Conservation (phyloP, 768 basidiomycete species). For the Trametopsis cervina region DNA sequence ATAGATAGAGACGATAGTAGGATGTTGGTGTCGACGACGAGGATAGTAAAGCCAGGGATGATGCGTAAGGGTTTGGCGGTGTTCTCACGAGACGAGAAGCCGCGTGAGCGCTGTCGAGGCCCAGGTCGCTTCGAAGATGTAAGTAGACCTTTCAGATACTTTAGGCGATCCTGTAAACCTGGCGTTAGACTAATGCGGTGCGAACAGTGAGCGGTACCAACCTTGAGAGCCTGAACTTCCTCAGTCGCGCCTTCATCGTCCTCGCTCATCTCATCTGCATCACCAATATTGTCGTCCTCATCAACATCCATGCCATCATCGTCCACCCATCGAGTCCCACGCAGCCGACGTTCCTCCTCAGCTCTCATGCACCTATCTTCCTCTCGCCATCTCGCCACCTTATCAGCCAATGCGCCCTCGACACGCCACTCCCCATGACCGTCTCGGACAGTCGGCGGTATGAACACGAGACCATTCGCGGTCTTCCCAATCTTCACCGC, state of each 20-base stretch:
- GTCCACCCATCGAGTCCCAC: conserved; percentile 47
- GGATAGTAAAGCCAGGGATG: conserved; percentile 79
- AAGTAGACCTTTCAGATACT: conserved; percentile 67
- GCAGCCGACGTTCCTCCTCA: conserved; percentile 60
- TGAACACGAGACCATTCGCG: conserved; percentile 74
- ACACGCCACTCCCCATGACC: conserved; percentile 57
- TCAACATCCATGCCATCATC: conserved; percentile 72
- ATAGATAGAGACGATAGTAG: conserved; percentile 75
- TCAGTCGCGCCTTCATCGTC: conserved; percentile 65
- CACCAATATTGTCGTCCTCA: conserved; percentile 41
- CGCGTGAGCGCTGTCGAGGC: conserved; percentile 21
- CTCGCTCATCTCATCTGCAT: conserved; percentile 38
- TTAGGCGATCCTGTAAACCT: conserved; percentile 54
- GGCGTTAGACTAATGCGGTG: conserved; percentile 12
- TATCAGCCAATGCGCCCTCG: conserved; percentile 58
- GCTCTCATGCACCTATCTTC: conserved; percentile 61
- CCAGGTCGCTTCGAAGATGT: conserved; percentile 34
- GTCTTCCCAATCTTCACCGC: conserved; percentile 57
- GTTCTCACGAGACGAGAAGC: conserved; percentile 24
- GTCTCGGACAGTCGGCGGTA: conserved; percentile 25
- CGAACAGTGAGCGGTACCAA: conserved; percentile 22
- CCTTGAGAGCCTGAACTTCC: conserved; percentile 78
- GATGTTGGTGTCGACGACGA: conserved; percentile 95
- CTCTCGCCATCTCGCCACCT: conserved; percentile 62
- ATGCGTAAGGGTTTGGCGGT: conserved; percentile 42